Evolutionary conservation across 192 early-diverging fungal species (phyloP), one percentile per base, ranked within the genome.

Genomic region (Rhizophagus clarus): DNA sequence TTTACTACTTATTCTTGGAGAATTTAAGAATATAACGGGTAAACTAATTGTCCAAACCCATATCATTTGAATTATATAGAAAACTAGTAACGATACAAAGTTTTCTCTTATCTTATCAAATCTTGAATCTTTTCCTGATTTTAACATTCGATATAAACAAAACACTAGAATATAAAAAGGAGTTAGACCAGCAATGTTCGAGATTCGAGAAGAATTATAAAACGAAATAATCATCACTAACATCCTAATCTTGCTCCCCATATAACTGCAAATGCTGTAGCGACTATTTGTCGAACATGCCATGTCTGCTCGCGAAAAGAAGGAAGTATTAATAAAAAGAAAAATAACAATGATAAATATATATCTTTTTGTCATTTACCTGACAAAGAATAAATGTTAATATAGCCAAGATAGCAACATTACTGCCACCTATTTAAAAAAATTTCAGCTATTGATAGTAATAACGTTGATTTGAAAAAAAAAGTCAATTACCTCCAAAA

Each of bases 31-130:
- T 26, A n/a, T 81, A 15, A 74, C 8, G 9, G 80, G 74, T 62
- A 81, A 81, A 37, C 24, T 61, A 24, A 79, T 40, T 14, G 31
- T 79, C 80, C 71, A 81, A 10, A 81, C 76, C 80, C 80, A 81
- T 3, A 79, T 34, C 49, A 81, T 81, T 79, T 78, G 75, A 7
- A 66, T 34, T 17, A 81, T 32, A 81, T 17, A 81, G 49, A 81
- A 81, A 14, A 14, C 26, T 8, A 74, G 72, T 7, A 81, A 64
- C 5, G 22, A 24, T 20, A 11, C 4, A 79, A 81, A 67, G 14
- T 63, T 79, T 34, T 40, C 17, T 32, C 80, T 28, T 11, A 76
- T 31, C 22, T 42, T 77, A 40, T 81, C 75, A 47, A 81, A 81
- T 31, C 80, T 77, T 26, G 70, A 72, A 51, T 81, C 80, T 2